Base-by-base conservation (phyloP, 164 flowering plant genomes). In the Vitis labrusca region DNA sequence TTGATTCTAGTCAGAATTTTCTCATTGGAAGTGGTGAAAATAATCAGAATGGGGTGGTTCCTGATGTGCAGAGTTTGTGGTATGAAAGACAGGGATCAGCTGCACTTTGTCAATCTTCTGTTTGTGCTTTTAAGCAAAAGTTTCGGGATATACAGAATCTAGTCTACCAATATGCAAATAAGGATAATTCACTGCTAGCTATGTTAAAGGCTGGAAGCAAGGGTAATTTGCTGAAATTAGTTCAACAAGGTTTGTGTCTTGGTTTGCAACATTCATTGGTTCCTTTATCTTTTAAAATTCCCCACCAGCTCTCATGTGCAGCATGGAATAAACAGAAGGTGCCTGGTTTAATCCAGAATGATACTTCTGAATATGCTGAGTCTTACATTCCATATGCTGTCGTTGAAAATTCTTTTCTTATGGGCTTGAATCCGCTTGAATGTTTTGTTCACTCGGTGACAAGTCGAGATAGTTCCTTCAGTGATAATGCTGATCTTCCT, bases 151-250 rank as follows among this genome's bases (percentile, higher is more conserved):
- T 96, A 63, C 92, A 88, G 54, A 83, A 70, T 54, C 73, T 90
- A 51, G 76, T 78, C 3, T 84, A 76, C 75, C 79, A 77, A 3
- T 87, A 88, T 81, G 84, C 84, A 2, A 66, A 73, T 9, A 82
- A 77, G 60, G 85, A 83, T 56, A 96, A 93, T 61, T 81, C 97
- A 3, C 72, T 96, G 70, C 30, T 96, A 68, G 77, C 87, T 17
- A 96, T 93, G 97, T 67, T 84, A 23, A 87, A 84, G 64, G 86
- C 98, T 48, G 98, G 99, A 50, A 96, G 99, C 83, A 92, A 90
- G 78, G 97, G 98, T 53, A 93, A 74, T 73, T 50, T 92, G 70
- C 72, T 70, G 71, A 88, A 85, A 68, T 67, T 92, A 50, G 91
- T 82, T 57, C 95, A 96, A 78, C 98, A 96, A 50, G 74, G 89